phyloP scores from a whole-genome alignment of 306 rosid genomes.

The Vachellia pachyceras region DNA sequence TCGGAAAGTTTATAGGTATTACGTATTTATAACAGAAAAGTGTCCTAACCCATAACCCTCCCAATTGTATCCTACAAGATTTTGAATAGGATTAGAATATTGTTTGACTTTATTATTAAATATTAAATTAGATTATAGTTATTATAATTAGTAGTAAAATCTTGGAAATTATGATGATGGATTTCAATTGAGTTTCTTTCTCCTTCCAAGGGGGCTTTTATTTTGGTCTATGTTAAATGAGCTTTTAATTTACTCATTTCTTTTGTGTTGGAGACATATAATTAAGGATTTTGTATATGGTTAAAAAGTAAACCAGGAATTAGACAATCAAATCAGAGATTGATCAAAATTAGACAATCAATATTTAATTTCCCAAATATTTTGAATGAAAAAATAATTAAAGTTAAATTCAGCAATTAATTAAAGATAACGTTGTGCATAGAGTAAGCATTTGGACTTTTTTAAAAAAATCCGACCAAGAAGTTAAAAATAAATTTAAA shows the following conservation, averaged over 20 bases:
- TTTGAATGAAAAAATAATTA: not conserved
- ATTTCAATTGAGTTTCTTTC: not conserved
- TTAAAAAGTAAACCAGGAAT: no score
- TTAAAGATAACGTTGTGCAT: not conserved
- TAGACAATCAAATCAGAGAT: no score
- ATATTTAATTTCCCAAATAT: not conserved
- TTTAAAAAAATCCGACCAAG: no score
- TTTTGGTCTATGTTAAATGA: not conserved
- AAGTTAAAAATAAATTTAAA: no score
- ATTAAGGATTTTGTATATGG: no score
- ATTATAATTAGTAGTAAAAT: not conserved
- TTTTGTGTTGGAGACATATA: no score
- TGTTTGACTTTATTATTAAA: not conserved
- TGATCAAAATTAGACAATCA: no score
- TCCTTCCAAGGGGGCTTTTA: not conserved
- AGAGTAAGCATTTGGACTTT: no score
- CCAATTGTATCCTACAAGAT: slow-evolving; percentile 3
- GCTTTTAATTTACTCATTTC: not conserved
- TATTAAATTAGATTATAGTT: not conserved
- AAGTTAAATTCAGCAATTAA: not conserved
- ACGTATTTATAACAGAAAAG: not conserved
- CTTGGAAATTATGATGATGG: not conserved
- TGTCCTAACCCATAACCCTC: not conserved
- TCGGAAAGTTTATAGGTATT: not conserved
- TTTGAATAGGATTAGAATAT: not conserved